A percentile compares a stretch with the other conserved stretches of the same genome.
Evolutionary conservation across 2,329 filamentous ascomycete genomes (phyloP).

Genomic region (Fusarium nanum): DNA sequence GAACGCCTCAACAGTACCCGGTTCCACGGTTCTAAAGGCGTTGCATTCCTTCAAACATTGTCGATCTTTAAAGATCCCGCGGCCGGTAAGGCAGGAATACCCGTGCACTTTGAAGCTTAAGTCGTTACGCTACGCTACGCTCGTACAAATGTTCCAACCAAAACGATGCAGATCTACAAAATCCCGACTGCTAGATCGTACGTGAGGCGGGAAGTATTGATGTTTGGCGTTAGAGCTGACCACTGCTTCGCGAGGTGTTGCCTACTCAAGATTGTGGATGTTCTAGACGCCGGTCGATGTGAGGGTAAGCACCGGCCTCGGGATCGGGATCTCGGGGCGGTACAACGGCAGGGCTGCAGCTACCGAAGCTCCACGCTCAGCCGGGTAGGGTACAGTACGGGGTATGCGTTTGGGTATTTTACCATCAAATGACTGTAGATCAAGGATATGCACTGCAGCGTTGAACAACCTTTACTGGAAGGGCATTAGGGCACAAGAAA

Average conservation of each 20-base stretch:
- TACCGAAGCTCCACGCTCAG: slow-evolving; percentile 7
- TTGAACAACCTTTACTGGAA: not conserved
- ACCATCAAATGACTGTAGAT: not conserved
- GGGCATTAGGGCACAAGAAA: not conserved
- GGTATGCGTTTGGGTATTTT: not conserved
- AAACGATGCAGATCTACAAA: not conserved
- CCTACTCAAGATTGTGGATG: not conserved
- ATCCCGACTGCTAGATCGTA: not conserved
- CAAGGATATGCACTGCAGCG: slow-evolving; percentile 1
- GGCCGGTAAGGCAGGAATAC: not conserved
- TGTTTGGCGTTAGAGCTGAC: not conserved
- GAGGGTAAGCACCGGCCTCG: slow-evolving; percentile 6
- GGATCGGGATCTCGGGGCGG: slow-evolving; percentile 4
- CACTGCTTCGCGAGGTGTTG: not conserved
- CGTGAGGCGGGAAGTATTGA: not conserved
- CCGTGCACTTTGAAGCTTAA: not conserved
- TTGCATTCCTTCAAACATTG: slow-evolving; percentile 3
- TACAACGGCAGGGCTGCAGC: slow-evolving; percentile 30
- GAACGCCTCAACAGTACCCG: not conserved
- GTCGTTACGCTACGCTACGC: not conserved
- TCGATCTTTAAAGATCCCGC: not conserved
- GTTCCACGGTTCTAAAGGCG: not conserved
- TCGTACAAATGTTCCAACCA: not conserved
- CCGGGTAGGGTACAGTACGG: not conserved
- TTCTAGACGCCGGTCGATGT: slow-evolving; percentile 9